Percentiles rank a stretch among this genome's conserved stretches.
These are phyloP conservation scores for Salix viminalis DNA, from an alignment of 345 rosid species.

Conservation along the genomic window DNA sequence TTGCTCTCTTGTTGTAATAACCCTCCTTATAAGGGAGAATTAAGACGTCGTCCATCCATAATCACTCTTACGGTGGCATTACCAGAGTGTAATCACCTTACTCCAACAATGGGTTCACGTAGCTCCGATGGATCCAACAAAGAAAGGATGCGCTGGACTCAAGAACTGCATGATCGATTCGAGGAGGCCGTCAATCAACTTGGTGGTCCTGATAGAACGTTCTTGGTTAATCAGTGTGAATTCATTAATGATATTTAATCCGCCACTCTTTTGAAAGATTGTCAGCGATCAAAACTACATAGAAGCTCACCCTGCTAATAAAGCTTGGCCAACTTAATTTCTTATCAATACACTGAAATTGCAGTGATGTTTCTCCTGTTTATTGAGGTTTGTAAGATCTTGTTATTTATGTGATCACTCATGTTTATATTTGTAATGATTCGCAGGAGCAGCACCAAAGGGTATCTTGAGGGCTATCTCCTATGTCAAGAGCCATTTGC, in stretches of 20 bases:
- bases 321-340: background rate
- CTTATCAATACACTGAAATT: background rate
- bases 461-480: slow-evolving; percentile 60
- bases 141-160: slow-evolving; percentile 49
- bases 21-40: slow-evolving; percentile 1
- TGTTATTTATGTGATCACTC: background rate
- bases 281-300: background rate
- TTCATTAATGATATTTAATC: background rate
- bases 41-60: background rate
- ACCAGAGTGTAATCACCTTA: background rate
- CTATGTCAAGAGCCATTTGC: slow-evolving; percentile 73
- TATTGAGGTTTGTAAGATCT: background rate
- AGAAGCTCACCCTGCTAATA: background rate
- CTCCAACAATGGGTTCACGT: slow-evolving; percentile 25
- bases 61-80: background rate
- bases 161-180: slow-evolving; percentile 45
- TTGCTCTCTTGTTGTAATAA: slow-evolving; percentile 11
- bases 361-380: background rate
- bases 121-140: slow-evolving; percentile 34
- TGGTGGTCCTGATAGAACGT: slow-evolving; percentile 57
- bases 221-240: background rate
- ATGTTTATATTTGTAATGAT: background rate
- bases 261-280: background rate
- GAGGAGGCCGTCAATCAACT: slow-evolving; percentile 47
- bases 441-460: slow-evolving; percentile 61